Evolutionary conservation across 306 rosid genomes (phyloP).

Genomic region (Cyclanthera cordifolia): DNA sequence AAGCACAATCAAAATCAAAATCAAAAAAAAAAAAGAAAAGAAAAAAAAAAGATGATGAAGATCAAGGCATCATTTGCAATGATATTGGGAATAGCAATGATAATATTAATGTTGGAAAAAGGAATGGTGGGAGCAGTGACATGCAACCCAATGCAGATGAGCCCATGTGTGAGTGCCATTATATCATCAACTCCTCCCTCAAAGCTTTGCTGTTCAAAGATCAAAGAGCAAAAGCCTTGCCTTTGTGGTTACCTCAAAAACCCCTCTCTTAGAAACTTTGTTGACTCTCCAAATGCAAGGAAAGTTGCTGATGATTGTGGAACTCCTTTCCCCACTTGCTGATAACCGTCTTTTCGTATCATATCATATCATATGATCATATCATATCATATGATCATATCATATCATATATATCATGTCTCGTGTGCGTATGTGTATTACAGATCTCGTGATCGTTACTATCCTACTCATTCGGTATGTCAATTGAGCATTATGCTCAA

Average conservation of each 20-base stretch:
- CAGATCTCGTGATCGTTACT: too few species aligned
- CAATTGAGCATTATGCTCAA: too few species aligned
- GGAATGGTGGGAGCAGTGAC: slow-evolving; percentile 38
- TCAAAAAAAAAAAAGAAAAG: too few species aligned
- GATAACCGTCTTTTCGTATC: slow-evolving; percentile 1
- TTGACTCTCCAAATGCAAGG: slow-evolving; percentile 80
- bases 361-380: too few species aligned
- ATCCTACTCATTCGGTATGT: too few species aligned
- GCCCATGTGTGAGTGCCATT: slow-evolving; percentile 81
- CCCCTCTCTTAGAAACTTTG: slow-evolving; percentile 81
- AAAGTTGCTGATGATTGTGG: slow-evolving; percentile 82
- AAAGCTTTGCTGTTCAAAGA: slow-evolving; percentile 62
- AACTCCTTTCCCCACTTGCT: slow-evolving; percentile 86
- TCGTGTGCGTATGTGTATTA: too few species aligned
- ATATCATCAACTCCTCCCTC: slow-evolving; percentile 69
- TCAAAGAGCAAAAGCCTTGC: slow-evolving; percentile 89
- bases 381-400: too few species aligned
- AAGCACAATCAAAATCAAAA: neutral
- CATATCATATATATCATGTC: too few species aligned
- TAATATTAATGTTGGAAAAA: slow-evolving; percentile 28
- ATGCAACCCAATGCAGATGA: slow-evolving; percentile 72
- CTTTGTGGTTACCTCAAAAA: slow-evolving; percentile 79
- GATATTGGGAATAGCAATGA: slow-evolving; percentile 27
- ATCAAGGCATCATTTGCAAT: slow-evolving; percentile 37
- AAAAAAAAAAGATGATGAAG: too few species aligned